phyloP scores from a whole-genome alignment of 1,284 basidiomycete genomes.

The Heterobasidion parviporum region DNA sequence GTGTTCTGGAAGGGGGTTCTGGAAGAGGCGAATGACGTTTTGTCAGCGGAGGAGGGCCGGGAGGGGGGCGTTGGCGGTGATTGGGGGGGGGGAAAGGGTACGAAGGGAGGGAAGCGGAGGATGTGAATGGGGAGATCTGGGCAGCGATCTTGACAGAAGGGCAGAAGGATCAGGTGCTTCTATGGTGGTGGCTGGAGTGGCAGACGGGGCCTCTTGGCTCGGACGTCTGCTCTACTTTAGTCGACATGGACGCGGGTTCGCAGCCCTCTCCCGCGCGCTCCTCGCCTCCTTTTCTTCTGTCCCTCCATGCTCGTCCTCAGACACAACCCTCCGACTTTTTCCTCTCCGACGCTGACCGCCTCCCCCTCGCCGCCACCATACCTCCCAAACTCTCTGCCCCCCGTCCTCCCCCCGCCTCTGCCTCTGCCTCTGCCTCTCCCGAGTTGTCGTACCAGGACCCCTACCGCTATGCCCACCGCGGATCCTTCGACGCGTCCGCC shows the following conservation, averaged over 20 bases:
- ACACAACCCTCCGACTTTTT: conserved; percentile 8
- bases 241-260: conserved; percentile 3
- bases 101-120: conserved; percentile 2
- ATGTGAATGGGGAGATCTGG: not conserved
- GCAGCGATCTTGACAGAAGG: conserved; percentile 3
- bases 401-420: not conserved
- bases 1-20: conserved; percentile 9
- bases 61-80: conserved; percentile 6
- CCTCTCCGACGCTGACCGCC: conserved; percentile 7
- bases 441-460: not conserved
- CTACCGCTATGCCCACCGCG: not conserved
- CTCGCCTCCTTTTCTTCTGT: conserved; percentile 7
- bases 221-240: not conserved
- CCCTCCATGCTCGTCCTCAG: conserved; percentile 11
- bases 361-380: not conserved
- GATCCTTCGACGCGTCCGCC: not conserved
- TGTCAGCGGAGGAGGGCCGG: conserved; percentile 13
- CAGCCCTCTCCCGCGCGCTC: conserved; percentile 5
- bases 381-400: not conserved
- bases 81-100: conserved; percentile 2
- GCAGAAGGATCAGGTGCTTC: conserved; percentile 12
- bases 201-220: conserved; percentile 7
- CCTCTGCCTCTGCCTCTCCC: not conserved
- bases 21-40: conserved; percentile 13
- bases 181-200: conserved; percentile 2